Conservation (phyloP, 495 filamentous ascomycete species). For the Parmelia sp. region DNA sequence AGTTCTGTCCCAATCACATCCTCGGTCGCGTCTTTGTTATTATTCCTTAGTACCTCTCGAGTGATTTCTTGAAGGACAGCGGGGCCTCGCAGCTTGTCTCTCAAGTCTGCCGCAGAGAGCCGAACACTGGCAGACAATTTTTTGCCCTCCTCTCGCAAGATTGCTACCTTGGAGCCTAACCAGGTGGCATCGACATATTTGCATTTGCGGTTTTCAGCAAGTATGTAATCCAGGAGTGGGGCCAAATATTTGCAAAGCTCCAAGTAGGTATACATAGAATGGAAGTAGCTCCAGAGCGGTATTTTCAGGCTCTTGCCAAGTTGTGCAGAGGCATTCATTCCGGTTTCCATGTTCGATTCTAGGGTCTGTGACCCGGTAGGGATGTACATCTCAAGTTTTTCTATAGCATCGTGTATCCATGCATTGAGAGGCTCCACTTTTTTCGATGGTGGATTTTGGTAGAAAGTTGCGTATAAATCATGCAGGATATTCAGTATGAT, state of each 20-base stretch:
- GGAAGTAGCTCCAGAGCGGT: conserved; percentile 11
- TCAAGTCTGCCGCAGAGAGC: conserved; percentile 2
- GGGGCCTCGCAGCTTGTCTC: not conserved
- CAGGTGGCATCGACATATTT: not conserved
- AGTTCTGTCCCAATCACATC: conserved; percentile 15
- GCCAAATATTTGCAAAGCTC: conserved; percentile 8
- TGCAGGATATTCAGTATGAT: not conserved
- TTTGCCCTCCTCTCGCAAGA: not conserved
- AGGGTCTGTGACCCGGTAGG: not conserved
- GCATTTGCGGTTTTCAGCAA: conserved; percentile 9
- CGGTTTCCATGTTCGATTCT: not conserved
- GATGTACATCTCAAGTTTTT: not conserved
- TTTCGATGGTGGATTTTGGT: not conserved
- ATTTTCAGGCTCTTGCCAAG: not conserved
- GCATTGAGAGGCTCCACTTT: not conserved
- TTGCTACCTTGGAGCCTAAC: not conserved
- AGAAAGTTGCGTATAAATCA: not conserved
- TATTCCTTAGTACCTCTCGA: not conserved
- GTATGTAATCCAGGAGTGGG: conserved; percentile 1
- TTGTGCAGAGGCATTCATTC: conserved; percentile 5
- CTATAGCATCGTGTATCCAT: not conserved
- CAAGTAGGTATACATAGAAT: conserved; percentile 9
- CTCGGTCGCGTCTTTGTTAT: not conserved
- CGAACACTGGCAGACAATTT: conserved; percentile 2
- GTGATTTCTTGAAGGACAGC: conserved; percentile 6